phyloP scores from a whole-genome alignment of 371 early-diverging fungal genomes.

The Massospora cicadina region DNA sequence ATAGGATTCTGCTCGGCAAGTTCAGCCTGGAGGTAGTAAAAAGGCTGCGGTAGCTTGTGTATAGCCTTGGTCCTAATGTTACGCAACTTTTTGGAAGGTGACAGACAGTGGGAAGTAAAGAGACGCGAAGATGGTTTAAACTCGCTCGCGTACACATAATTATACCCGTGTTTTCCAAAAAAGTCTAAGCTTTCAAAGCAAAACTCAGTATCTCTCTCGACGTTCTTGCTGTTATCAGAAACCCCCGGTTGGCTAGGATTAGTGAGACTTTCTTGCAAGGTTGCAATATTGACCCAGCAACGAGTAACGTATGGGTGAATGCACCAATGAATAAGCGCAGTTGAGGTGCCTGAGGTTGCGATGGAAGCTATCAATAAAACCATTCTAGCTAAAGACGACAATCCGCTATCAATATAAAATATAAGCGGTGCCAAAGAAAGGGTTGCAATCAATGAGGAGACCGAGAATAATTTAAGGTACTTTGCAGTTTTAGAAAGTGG shows the following conservation, averaged over 20 bases:
- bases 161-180: not conserved
- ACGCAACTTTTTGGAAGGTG: not conserved
- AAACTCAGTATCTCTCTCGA: not conserved
- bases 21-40: slow-evolving; percentile 1
- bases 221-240: not conserved
- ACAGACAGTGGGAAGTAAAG: not conserved
- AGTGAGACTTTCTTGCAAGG: not conserved
- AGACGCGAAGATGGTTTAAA: not conserved
- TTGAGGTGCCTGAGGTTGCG: slow-evolving; percentile 3
- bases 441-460: slow-evolving; percentile 2
- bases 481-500: slow-evolving; percentile 9
- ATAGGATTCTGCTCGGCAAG: not conserved
- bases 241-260: not conserved
- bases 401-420: slow-evolving; percentile 5
- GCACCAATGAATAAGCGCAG: slow-evolving; percentile 11
- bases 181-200: not conserved
- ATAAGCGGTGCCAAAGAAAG: slow-evolving; percentile 1
- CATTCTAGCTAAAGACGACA: not conserved
- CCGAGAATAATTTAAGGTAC: slow-evolving; percentile 6
- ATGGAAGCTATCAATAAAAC: slow-evolving; percentile 6
- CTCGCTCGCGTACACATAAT: not conserved
- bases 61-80: not conserved
- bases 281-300: not conserved
- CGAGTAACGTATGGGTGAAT: slow-evolving; percentile 8
- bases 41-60: not conserved